Base-by-base conservation (phyloP, 768 basidiomycete genomes). In the Naganishia kalamii region DNA sequence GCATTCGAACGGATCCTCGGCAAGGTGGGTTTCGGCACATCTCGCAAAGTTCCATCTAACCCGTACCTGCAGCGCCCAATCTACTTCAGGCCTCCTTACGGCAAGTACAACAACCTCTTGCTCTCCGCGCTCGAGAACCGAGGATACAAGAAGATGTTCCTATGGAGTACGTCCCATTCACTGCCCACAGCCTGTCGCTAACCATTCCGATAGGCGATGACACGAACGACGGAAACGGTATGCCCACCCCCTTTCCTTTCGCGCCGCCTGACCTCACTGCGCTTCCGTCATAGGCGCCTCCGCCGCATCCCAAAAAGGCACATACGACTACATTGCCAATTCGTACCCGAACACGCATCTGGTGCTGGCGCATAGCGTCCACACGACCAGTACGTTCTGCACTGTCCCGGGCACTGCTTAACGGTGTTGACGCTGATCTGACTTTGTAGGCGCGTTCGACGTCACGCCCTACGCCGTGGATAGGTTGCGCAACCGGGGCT, bases 1-100 rank as follows among this genome's bases (percentile, higher is more conserved):
- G 77, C 77, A 7, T 72, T 78, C 63, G 70, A 73, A 71, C 71
- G 68, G 60, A 78, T 78, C 48, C 69, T 78, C 0, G 77, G 75
- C 12, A n/a, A 37, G 10, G 43, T 44, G 19, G 19, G 43, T 44
- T n/a, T n/a, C n/a, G n/a, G n/a, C n/a, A n/a, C n/a, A n/a, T n/a
- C n/a, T n/a, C n/a, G n/a, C n/a, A n/a, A n/a, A n/a, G n/a, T n/a
- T n/a, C n/a, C n/a, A n/a, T 13, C 32, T 17, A 30, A 4, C 13
- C 27, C 48, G 27, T 49, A 13, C 2, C 48, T 49, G 5, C 23
- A 57, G 54, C 33, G 35, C 0, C 64, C 64, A 30, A 59, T 59
- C 25, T 47, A 69, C 61, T 77, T 77, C 70, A 68, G 77, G 46
- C 74, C 74, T 6, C 77, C 77, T 15, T 78, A 75, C 61, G 77